Evolutionary conservation across 768 basidiomycete genomes (phyloP), one percentile per base, ranked within the genome.

Genomic region (Panaeolus cyanescens): DNA sequence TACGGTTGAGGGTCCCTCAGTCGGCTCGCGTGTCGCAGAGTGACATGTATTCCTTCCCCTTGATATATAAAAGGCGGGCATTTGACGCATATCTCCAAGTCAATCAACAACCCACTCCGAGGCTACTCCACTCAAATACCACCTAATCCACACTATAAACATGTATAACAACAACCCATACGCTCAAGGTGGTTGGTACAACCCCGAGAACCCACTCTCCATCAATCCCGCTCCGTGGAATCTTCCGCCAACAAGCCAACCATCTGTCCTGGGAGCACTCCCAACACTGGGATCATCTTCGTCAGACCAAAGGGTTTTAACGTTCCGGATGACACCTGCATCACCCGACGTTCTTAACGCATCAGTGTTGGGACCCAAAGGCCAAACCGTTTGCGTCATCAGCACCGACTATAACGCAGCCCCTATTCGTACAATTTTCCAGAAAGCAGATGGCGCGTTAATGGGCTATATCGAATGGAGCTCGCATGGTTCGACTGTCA

Each of bases 391-490:
- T 20, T 80, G 81, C 64, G 76, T 77, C 53, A 59, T 83, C 61
- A 68, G 61, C 25, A 82, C 82, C 32, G 73, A 74, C 55, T 57
- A 71, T n/a, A 70, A 64, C 5, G 54, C 64, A 19, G 54, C 60
- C 17, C 64, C 62, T 22, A 64, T 66, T 28, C 66, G 67, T 19
- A 71, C 71, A 2, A 40, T 75, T 6, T 62, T 72, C 40, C 58
- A 50, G 9, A 68, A 71, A 32, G 61, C 55, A 17, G 58, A 68
- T 20, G 65, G 73, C 6, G 71, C 74, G 57, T 79, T 77, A 2
- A 58, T 79, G 28, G 83, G 76, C 0, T 65, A 75, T 61, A 70
- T 85, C 55, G 79, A 80, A 55, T 85, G 83, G 83, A 66, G 45
- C 45, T 13, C 64, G 31, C 71, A 63, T n/a, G 72, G 72, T n/a